Evolutionary conservation across 176 grass and related monocot genomes (phyloP), one percentile per base, ranked within the genome.

Genomic region (Musa schizocarpa): DNA sequence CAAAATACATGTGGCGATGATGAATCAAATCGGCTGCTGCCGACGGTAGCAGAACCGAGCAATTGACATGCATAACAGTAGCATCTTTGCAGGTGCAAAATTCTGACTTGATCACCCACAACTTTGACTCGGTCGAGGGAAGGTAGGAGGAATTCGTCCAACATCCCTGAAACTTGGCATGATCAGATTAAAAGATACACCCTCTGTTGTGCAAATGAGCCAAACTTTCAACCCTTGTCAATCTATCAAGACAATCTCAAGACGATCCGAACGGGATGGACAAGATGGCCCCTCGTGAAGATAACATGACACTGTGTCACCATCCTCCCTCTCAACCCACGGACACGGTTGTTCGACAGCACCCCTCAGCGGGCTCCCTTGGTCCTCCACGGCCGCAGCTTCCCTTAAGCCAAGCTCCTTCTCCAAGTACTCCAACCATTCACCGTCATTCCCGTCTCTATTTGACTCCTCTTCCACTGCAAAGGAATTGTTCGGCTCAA

Each of bases 391-490:
- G 43, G 68, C 68, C 5, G 26, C 13, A 11, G 17, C 68, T 11
- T 19, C 68, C 13, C 68, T 51, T 20, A 70, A 51, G 68, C 68
- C 68, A 1, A 70, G 68, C 68, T 70, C 68, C 17, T 70, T 48
- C 68, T 70, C 68, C 68, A 70, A 70, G 68, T 52, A 70, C 34
- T 70, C 29, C 25, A 70, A 70, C 68, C 68, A 70, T 1, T 70
- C 68, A 20, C 34, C 2, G 48, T 2, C 20, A n/a, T 50, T 50
- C 19, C 17, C 17, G 14, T 13, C 22, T 27, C 63, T 2, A 26
- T 20, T 29, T 7, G 20, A 25, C 12, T 65, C 20, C 63, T 65
- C 21, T 65, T 27, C 17, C 11, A 65, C 22, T n/a, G 11, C 11
- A 8, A 21, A 52, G 17, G 6, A 22, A 2, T 25, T 25, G 25